phyloP scores from a whole-genome alignment of 2,329 filamentous ascomycete species.

The Exophiala sideris region DNA sequence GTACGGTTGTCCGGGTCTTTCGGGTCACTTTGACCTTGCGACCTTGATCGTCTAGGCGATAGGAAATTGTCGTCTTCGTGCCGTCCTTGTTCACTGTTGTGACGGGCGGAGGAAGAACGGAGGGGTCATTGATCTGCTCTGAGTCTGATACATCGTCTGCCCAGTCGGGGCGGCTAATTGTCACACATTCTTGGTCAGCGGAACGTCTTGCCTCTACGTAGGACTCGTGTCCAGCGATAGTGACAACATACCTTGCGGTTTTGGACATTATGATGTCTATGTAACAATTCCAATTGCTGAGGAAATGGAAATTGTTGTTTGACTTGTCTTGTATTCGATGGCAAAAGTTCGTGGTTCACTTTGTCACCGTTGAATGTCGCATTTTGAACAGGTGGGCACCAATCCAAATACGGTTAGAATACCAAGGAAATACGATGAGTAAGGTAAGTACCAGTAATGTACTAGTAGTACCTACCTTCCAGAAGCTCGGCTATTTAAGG shows the following conservation, averaged over 20 bases:
- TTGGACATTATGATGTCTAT: slow-evolving; percentile 24
- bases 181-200: slow-evolving; percentile 14
- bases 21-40: slow-evolving; percentile 97
- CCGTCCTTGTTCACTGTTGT: slow-evolving; percentile 97
- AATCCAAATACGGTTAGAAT: no score
- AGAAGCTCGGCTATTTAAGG: no score
- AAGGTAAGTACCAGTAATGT: no score
- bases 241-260: slow-evolving; percentile 23
- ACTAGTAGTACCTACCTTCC: no score
- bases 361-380: no score
- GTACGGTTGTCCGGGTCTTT: slow-evolving; percentile 85
- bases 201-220: background rate
- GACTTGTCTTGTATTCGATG: background rate
- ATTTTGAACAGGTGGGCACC: no score
- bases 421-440: no score
- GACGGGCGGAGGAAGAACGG: slow-evolving; percentile 78
- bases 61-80: slow-evolving; percentile 91
- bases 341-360: background rate
- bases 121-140: slow-evolving; percentile 78
- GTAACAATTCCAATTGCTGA: background rate
- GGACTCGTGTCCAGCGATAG: background rate
- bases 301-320: background rate
- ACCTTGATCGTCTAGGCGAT: slow-evolving; percentile 84
- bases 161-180: slow-evolving; percentile 27
- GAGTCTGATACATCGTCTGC: slow-evolving; percentile 62